Evolutionary conservation across 1,284 basidiomycete genomes (phyloP).

Genomic region (Cryptococcus wingfieldii): DNA sequence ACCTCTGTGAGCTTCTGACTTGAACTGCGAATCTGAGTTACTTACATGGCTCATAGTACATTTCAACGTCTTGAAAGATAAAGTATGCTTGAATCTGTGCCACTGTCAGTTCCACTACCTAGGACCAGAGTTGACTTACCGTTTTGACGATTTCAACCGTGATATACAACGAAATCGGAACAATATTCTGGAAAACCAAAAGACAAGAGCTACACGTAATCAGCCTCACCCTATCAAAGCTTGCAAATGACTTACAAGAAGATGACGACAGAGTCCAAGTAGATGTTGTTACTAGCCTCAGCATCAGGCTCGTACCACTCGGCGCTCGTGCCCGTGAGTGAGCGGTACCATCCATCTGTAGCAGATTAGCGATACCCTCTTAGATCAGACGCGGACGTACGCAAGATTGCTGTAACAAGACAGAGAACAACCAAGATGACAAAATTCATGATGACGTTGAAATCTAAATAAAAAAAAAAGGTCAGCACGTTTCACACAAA

Average conservation of each 20-base stretch:
- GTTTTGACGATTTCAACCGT: conserved; percentile 97
- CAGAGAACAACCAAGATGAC: conserved; percentile 75
- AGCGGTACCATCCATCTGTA: conserved; percentile 72
- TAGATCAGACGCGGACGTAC: conserved; percentile 14
- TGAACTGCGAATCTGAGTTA: neutral
- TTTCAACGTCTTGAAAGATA: conserved; percentile 93
- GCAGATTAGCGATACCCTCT: conserved; percentile 45
- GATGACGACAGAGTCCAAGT: conserved; percentile 79
- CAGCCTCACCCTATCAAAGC: neutral
- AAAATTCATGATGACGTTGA: conserved; percentile 96
- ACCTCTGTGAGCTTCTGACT: neutral
- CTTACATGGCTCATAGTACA: conserved; percentile 78
- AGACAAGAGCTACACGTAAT: conserved; percentile 63
- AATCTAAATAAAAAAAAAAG: conserved; percentile 50
- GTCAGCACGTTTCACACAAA: neutral
- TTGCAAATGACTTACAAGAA: conserved; percentile 66
- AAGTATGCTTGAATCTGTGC: conserved; percentile 81
- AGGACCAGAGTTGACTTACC: conserved; percentile 8
- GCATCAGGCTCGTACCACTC: conserved; percentile 66
- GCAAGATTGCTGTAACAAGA: conserved; percentile 53
- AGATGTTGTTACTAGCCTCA: conserved; percentile 59
- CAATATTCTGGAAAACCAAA: conserved; percentile 96
- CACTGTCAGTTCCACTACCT: conserved; percentile 30
- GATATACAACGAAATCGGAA: conserved; percentile 95
- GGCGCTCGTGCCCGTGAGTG: conserved; percentile 62